Conservation (phyloP, 805 yeast genomes). For the Metschnikowia shivogae region DNA sequence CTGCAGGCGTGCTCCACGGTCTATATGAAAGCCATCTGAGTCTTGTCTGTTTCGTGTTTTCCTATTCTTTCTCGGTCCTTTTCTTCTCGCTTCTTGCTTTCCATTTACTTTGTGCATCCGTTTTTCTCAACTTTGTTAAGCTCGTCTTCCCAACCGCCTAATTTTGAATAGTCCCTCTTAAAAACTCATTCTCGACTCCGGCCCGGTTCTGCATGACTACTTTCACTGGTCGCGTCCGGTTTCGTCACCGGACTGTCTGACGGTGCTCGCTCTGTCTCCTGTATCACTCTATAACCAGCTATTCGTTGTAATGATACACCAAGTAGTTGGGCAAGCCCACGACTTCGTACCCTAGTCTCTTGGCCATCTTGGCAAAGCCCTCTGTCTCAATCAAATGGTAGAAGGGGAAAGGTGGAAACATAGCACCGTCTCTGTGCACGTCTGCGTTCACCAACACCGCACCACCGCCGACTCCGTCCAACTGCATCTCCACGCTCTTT, state of each 20-base stretch:
- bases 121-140: too few species aligned
- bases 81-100: too few species aligned
- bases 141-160: too few species aligned
- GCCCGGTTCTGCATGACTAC: too few species aligned
- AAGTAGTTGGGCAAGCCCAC: slow-evolving; percentile 92
- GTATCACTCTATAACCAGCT: slow-evolving; percentile 7
- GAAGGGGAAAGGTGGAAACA: slow-evolving; percentile 98
- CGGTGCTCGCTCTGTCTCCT: neutral
- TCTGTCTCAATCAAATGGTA: slow-evolving; percentile 96
- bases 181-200: too few species aligned
- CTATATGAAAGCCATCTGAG: too few species aligned
- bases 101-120: too few species aligned
- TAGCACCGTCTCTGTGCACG: slow-evolving; percentile 98
- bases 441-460: slow-evolving; percentile 94
- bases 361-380: slow-evolving; percentile 98
- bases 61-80: too few species aligned
- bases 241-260: neutral
- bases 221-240: too few species aligned
- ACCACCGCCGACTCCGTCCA: slow-evolving; percentile 98
- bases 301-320: slow-evolving; percentile 88
- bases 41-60: too few species aligned
- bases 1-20: too few species aligned
- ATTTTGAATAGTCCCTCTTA: too few species aligned
- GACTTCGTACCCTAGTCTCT: slow-evolving; percentile 85
- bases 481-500: slow-evolving; percentile 61